Evolutionary conservation across 2,329 filamentous ascomycete genomes (phyloP), one percentile per base, ranked within the genome.

Genomic region (Diaporthe ampelina): DNA sequence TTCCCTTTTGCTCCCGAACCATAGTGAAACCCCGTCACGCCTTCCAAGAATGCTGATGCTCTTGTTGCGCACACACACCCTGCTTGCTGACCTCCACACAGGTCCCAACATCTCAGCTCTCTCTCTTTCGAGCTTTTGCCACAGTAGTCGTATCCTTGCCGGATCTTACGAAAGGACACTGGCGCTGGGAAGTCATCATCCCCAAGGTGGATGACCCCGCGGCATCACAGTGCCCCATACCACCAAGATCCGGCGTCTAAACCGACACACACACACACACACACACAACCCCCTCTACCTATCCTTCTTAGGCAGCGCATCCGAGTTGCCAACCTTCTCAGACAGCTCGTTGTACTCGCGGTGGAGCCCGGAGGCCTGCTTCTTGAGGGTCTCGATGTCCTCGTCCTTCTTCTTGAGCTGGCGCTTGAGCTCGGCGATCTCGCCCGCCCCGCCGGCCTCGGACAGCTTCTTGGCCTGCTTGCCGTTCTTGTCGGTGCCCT

Each of bases 381-480:
- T 97, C 93, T 97, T 97, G 79, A 98, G 87, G 73, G 91, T 94
- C 85, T 93, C 91, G 78, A 98, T 91, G 80, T 98, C 95, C 78
- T 89, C 90, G 78, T 98, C 94, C 87, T 95, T 95, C 83, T 91
- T 88, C 76, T 91, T 91, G 77, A 97, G 88, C 82, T 97, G 88
- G 86, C 90, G 88, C 86, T 88, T 91, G 76, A 95, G 89, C 74
- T 85, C 84, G 71, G 89, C 90, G 77, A 98, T 90, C 86, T 97
- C 93, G 76, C 92, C 94, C 75, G 93, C 88, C 81, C 93, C 91
- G 75, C 94, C 94, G 71, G 92, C 91, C 73, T 91, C 88, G 76
- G 91, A 91, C 71, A 97, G 87, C 86, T 94, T 94, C 79, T 91
- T 90, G 76, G 90, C 89, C 81, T 94, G 88, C 87, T 95, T 94